Conservation (phyloP, 345 rosid genomes). For the Limnanthes douglasii region DNA sequence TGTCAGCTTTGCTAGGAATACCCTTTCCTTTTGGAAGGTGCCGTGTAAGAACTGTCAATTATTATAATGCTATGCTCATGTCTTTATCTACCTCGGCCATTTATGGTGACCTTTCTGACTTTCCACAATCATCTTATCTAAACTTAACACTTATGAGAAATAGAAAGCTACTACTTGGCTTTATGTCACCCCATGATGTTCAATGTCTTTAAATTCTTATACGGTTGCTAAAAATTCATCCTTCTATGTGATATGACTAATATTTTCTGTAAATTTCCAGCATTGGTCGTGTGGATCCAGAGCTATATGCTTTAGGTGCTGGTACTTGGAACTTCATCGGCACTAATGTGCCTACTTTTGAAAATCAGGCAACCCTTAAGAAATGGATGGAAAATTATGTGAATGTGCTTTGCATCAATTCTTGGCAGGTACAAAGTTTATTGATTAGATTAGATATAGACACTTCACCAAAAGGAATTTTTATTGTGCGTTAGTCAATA, state of each 20-base stretch:
- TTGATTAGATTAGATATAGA: background rate
- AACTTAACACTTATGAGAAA: too few relatives aligned
- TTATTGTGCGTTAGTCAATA: background rate
- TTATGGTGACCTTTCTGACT: too few relatives aligned
- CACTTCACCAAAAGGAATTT: background rate
- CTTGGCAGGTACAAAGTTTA: slow-evolving; percentile 75
- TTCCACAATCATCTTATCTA: too few relatives aligned
- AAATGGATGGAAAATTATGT: slow-evolving; percentile 54
- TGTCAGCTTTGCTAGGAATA: slow-evolving; percentile 77
- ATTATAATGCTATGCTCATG: background rate
- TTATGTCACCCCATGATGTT: too few relatives aligned
- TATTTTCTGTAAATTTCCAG: slow-evolving; percentile 22
- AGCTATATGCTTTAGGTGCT: slow-evolving; percentile 74
- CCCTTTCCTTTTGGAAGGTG: slow-evolving; percentile 99
- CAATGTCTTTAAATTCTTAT: too few relatives aligned
- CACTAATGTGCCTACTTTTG: slow-evolving; percentile 6
- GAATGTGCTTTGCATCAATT: slow-evolving; percentile 60
- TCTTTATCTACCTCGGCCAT: too few relatives aligned
- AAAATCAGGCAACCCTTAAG: slow-evolving; percentile 15
- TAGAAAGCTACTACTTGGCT: too few relatives aligned
- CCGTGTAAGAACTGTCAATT: slow-evolving; percentile 48
- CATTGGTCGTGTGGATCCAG: slow-evolving; percentile 85
- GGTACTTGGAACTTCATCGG: slow-evolving; percentile 37
- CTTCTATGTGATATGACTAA: background rate
- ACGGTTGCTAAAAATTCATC: too few relatives aligned